Conservation (phyloP, 164 flowering plant species). For the Macadamia integrifolia region DNA sequence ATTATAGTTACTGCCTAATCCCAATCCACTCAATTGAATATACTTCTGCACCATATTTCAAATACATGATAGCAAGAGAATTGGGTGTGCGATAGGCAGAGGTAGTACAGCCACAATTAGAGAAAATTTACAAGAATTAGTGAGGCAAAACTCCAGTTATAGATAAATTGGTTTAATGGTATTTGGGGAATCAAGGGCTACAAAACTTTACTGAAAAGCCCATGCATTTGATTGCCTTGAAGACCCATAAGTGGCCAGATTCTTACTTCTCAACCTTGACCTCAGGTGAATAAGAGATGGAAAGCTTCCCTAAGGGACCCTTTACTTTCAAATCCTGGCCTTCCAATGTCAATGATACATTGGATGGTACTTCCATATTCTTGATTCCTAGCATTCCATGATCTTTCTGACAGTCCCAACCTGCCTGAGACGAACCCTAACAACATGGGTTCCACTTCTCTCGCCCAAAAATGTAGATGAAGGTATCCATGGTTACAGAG, state of each 20-base stretch:
- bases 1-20: too few relatives aligned
- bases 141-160: too few relatives aligned
- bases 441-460: constrained; percentile 26
- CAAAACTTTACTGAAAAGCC: constrained; percentile 65
- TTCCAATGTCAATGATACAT: constrained; percentile 58
- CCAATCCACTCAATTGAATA: too few relatives aligned
- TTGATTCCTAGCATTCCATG: constrained; percentile 84
- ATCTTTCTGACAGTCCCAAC: constrained; percentile 38
- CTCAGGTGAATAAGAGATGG: constrained; percentile 76
- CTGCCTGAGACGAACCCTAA: constrained; percentile 31
- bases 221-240: constrained; percentile 91
- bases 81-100: too few relatives aligned
- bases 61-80: too few relatives aligned
- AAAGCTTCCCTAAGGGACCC: constrained; percentile 93
- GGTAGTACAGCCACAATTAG: too few relatives aligned
- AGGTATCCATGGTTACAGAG: too few relatives aligned
- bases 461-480: constrained; percentile 54
- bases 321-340: constrained; percentile 77
- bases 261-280: constrained; percentile 65
- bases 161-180: too few relatives aligned
- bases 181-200: constrained; percentile 13
- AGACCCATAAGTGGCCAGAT: constrained; percentile 54
- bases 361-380: constrained; percentile 84
- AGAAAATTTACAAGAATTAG: too few relatives aligned
- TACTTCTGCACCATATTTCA: too few relatives aligned